phyloP scores from a whole-genome alignment of 352 stramenopile species.

The Saprolegnia parasitica region DNA sequence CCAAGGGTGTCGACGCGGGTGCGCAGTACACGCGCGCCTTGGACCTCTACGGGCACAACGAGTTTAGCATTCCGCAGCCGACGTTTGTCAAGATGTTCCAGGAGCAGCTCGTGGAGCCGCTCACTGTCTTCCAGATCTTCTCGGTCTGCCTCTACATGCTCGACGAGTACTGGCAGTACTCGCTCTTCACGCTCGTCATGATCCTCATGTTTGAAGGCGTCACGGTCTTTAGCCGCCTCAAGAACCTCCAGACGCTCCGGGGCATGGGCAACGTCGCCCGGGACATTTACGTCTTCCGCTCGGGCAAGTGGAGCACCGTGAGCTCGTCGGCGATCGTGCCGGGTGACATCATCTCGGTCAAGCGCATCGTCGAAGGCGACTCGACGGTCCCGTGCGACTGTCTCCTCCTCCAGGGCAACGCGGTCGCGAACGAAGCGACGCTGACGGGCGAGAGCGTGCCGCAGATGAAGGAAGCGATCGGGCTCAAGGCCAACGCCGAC shows the following conservation, averaged over 20 bases:
- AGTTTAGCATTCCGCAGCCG: slow-evolving; percentile 93
- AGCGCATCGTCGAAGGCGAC: slow-evolving; percentile 74
- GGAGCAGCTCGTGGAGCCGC: slow-evolving; percentile 96
- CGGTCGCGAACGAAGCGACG: slow-evolving; percentile 98
- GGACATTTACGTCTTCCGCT: slow-evolving; percentile 89
- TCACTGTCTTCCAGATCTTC: slow-evolving; percentile 99
- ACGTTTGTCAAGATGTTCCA: slow-evolving; percentile 94
- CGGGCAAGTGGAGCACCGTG: slow-evolving; percentile 77
- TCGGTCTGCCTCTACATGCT: slow-evolving; percentile 98
- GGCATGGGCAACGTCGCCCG: slow-evolving; percentile 88
- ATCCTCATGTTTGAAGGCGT: slow-evolving; percentile 98
- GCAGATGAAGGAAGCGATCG: slow-evolving; percentile 95
- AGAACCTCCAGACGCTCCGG: slow-evolving; percentile 93
- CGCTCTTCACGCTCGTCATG: slow-evolving; percentile 97
- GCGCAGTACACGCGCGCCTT: slow-evolving; percentile 42
- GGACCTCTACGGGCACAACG: slow-evolving; percentile 86
- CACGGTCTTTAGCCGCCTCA: slow-evolving; percentile 92
- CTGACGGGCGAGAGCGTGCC: slow-evolving; percentile 98
- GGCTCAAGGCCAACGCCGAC: slow-evolving; percentile 63
- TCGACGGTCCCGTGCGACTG: slow-evolving; percentile 92
- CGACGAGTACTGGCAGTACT: slow-evolving; percentile 99
- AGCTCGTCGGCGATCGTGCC: slow-evolving; percentile 87
- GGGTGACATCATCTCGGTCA: slow-evolving; percentile 92
- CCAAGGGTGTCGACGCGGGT: slow-evolving; percentile 46
- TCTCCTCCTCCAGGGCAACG: slow-evolving; percentile 91